A percentile compares a stretch with the other conserved stretches of the same genome.
These are phyloP conservation scores for Dysphania ambrosioides DNA, from an alignment of 148 eudicot genomes.

Conservation along the genomic window DNA sequence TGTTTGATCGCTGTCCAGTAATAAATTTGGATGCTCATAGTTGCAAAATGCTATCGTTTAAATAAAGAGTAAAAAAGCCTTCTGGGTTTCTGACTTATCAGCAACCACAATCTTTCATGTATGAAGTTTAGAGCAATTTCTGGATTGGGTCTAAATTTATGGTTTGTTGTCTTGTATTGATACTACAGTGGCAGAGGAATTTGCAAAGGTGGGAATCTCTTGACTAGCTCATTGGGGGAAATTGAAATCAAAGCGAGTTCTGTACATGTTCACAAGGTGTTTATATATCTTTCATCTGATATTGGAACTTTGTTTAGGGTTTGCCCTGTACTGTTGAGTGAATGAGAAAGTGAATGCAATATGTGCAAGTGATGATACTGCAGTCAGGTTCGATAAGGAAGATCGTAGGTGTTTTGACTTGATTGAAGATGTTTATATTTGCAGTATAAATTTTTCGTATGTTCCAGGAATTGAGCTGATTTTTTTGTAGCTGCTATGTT, in stretches of 20 bases:
- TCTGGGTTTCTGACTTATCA: no score
- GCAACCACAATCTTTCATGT: background rate
- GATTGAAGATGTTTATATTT: background rate
- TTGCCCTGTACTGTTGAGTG: background rate
- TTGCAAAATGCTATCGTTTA: no score
- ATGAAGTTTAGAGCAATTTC: background rate
- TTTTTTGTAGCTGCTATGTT: background rate
- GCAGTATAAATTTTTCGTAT: conserved; percentile 7
- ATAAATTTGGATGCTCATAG: background rate
- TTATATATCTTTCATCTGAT: conserved; percentile 2
- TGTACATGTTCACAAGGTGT: conserved; percentile 15
- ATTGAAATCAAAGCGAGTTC: background rate
- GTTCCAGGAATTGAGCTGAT: background rate
- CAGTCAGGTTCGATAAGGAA: background rate
- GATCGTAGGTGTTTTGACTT: background rate
- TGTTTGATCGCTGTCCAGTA: background rate
- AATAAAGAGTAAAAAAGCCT: background rate
- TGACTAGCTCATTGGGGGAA: background rate
- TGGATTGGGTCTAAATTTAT: background rate
- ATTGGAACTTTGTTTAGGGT: conserved; percentile 6
- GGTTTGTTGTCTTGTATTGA: conserved; percentile 8
- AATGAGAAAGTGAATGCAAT: background rate
- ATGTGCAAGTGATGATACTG: background rate
- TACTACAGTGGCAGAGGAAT: conserved; percentile 37
- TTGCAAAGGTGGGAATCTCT: conserved; percentile 24